Evolutionary conservation across 805 yeast species (phyloP).

Genomic region (Helenozyma rhizophorensis): DNA sequence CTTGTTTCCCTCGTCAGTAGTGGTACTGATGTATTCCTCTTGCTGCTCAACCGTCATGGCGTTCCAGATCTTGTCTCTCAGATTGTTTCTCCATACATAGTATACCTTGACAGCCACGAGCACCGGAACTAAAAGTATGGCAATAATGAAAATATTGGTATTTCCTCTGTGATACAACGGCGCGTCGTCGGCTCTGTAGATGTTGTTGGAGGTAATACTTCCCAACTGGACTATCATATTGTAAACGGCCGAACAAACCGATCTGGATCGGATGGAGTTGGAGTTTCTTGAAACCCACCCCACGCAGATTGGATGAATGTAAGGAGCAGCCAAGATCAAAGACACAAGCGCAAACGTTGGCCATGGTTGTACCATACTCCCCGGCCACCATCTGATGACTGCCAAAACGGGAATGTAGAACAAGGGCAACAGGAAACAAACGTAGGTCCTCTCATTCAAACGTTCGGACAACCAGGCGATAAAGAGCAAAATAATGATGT

Average conservation of each 20-base stretch:
- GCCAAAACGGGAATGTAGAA: slow-evolving; percentile 25
- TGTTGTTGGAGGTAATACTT: slow-evolving; percentile 48
- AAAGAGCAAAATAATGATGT: slow-evolving; percentile 18
- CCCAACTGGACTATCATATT: slow-evolving; percentile 64
- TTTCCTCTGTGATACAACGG: slow-evolving; percentile 64
- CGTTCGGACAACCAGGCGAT: slow-evolving; percentile 22
- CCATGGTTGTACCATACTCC: slow-evolving; percentile 37
- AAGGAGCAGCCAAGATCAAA: slow-evolving; percentile 40
- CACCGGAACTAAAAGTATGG: slow-evolving; percentile 19
- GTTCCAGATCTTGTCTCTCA: slow-evolving; percentile 48
- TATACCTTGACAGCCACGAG: slow-evolving; percentile 29
- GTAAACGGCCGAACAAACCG: slow-evolving; percentile 61
- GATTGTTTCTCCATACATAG: slow-evolving; percentile 39
- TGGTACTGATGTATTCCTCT: slow-evolving; percentile 39
- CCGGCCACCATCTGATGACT: slow-evolving; percentile 39
- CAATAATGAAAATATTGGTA: slow-evolving; percentile 27
- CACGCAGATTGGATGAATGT: slow-evolving; percentile 52
- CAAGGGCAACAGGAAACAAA: slow-evolving; percentile 20
- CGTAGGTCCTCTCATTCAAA: slow-evolving; percentile 21
- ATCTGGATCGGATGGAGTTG: slow-evolving; percentile 57
- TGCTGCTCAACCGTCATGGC: slow-evolving; percentile 46
- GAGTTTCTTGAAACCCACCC: slow-evolving; percentile 62
- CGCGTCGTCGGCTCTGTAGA: slow-evolving; percentile 53
- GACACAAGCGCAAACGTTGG: slow-evolving; percentile 38
- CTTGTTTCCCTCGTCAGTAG: slow-evolving; percentile 53